A percentile compares a stretch with the other conserved stretches of the same genome.
These are phyloP conservation scores for Bertia moriformis DNA, from an alignment of 2,329 filamentous ascomycete species.

Conservation along the genomic window DNA sequence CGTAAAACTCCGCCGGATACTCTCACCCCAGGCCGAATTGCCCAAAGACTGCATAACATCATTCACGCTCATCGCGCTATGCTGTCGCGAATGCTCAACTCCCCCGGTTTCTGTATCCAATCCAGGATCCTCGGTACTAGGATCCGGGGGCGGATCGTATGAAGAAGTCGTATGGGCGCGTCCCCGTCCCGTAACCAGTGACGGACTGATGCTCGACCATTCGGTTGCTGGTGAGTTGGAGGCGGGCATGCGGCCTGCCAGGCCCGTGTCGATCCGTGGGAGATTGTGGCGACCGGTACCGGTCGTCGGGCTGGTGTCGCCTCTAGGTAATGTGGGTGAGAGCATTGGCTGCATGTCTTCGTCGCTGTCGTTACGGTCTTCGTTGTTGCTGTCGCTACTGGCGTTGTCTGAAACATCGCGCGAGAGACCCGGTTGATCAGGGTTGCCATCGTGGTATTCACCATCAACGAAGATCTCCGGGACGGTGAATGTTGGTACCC, in stretches of 20 bases:
- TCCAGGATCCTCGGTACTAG: not conserved
- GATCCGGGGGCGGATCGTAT: not conserved
- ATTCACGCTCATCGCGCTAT: slow-evolving; percentile 57
- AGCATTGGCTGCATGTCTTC: not conserved
- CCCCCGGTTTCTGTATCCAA: slow-evolving; percentile 9
- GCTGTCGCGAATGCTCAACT: slow-evolving; percentile 41
- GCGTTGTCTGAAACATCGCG: too few relatives aligned
- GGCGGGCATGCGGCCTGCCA: slow-evolving; percentile 20
- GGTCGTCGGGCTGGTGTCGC: not conserved
- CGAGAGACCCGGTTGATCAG: not conserved
- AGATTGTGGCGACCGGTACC: slow-evolving; percentile 13
- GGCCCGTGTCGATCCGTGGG: not conserved
- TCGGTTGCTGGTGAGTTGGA: slow-evolving; percentile 24
- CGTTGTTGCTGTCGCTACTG: too few relatives aligned
- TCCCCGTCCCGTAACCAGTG: slow-evolving; percentile 32
- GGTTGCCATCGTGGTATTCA: slow-evolving; percentile 33
- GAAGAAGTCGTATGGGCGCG: not conserved
- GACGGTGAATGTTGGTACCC: slow-evolving; percentile 64
- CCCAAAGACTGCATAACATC: slow-evolving; percentile 76
- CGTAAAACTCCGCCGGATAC: slow-evolving; percentile 77
- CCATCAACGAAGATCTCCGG: slow-evolving; percentile 86
- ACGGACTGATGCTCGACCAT: slow-evolving; percentile 28
- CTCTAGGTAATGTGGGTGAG: not conserved
- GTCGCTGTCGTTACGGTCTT: not conserved
- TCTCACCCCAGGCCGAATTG: slow-evolving; percentile 85